These are phyloP conservation scores for Ophiostoma angusticollis DNA, from an alignment of 2,329 filamentous ascomycete genomes.

Conservation along the genomic window DNA sequence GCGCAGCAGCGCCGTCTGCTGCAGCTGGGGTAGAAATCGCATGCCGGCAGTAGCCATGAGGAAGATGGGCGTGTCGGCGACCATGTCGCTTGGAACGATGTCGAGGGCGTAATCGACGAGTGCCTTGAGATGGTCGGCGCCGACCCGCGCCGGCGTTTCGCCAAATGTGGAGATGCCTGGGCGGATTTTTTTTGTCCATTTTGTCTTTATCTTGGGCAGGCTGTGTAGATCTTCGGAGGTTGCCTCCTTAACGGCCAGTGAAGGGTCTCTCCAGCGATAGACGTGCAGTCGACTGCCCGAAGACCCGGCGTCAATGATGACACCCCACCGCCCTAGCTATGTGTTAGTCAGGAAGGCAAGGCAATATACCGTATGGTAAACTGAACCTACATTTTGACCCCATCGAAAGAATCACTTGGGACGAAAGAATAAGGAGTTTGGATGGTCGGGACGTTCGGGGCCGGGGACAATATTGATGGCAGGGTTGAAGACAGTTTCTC, in stretches of 20 bases:
- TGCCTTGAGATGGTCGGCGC: constrained; percentile 64
- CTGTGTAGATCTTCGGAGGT: constrained; percentile 46
- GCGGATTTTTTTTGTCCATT: constrained; percentile 87
- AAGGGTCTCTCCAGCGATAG: constrained; percentile 80
- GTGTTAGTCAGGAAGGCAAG: background rate
- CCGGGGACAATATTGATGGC: background rate
- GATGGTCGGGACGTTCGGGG: no score
- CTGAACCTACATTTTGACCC: constrained; percentile 9
- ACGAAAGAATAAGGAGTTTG: background rate
- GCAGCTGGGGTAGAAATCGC: constrained; percentile 62
- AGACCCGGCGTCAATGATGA: constrained; percentile 94
- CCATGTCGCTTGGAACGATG: constrained; percentile 61
- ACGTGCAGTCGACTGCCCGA: constrained; percentile 92
- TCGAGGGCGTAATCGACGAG: constrained; percentile 73
- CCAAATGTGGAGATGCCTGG: constrained; percentile 90
- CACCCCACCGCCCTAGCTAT: constrained; percentile 58
- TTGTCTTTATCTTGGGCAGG: constrained; percentile 69
- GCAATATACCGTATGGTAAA: background rate
- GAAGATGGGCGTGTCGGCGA: constrained; percentile 80
- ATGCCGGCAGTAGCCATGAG: constrained; percentile 93
- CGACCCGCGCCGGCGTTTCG: constrained; percentile 60
- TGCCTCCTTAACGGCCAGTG: constrained; percentile 50
- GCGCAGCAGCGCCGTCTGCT: constrained; percentile 60
- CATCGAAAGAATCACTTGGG: constrained; percentile 4
- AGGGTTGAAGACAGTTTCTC: background rate